phyloP scores from a whole-genome alignment of 495 filamentous ascomycete genomes.

The Neurospora sp. region DNA sequence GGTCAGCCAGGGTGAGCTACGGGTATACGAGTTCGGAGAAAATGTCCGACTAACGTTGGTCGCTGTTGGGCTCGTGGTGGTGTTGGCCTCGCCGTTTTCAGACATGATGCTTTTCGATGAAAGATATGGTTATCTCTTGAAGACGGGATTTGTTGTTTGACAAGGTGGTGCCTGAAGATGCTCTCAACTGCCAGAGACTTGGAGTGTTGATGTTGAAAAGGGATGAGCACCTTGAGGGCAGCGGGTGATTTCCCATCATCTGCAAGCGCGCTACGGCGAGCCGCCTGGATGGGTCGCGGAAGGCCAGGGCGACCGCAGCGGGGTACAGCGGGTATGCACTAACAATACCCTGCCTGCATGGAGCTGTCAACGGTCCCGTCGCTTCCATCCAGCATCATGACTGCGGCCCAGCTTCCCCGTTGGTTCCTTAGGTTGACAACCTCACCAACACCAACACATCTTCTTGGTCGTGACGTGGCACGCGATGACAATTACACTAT shows the following conservation, averaged over 20 bases:
- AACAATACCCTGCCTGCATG: background rate
- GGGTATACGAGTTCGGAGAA: background rate
- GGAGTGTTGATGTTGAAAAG: background rate
- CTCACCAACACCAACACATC: background rate
- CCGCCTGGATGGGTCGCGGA: background rate
- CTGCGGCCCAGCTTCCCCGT: background rate
- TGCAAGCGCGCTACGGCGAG: background rate
- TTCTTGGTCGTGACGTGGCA: background rate
- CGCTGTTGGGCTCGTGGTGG: slow-evolving; percentile 17
- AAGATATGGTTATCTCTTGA: background rate
- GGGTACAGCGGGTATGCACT: background rate
- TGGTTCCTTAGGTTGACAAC: background rate
- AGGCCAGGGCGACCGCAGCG: background rate
- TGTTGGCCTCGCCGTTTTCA: slow-evolving; percentile 15
- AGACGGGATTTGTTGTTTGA: background rate
- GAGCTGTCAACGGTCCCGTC: background rate
- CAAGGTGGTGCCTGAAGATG: background rate
- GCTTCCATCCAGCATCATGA: background rate
- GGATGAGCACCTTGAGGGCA: background rate
- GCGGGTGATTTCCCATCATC: background rate
- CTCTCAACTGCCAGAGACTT: background rate
- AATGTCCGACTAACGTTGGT: slow-evolving; percentile 18
- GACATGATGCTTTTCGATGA: slow-evolving; percentile 13
- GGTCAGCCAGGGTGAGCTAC: background rate
- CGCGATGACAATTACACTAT: background rate